These are phyloP conservation scores for Tetramitus jugosus DNA, from an alignment of 208 protist genomes.

Conservation along the genomic window DNA sequence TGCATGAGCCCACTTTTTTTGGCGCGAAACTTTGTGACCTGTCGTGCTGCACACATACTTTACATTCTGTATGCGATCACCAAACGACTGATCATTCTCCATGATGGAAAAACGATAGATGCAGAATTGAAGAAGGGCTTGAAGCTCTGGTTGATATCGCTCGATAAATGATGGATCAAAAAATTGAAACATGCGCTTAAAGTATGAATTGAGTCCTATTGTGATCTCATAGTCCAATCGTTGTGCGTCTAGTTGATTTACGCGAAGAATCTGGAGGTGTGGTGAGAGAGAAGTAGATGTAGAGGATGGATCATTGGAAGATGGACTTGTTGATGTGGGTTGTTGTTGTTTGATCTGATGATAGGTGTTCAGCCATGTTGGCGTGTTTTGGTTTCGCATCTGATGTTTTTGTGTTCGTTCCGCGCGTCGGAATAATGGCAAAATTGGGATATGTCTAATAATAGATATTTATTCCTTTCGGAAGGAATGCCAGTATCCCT, in stretches of 20 bases:
- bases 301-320: no score
- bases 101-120: conserved; percentile 20
- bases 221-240: conserved; percentile 7
- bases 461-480: no score
- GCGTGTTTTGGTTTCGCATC: no score
- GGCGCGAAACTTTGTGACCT: neutral
- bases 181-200: neutral
- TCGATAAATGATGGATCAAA: neutral
- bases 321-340: no score
- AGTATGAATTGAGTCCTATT: neutral
- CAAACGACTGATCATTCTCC: conserved; percentile 10
- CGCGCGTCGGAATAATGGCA: no score
- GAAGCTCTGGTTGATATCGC: neutral
- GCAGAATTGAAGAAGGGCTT: neutral
- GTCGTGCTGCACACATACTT: neutral
- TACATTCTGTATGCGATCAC: conserved; percentile 13
- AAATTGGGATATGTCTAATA: no score
- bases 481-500: no score
- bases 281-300: no score
- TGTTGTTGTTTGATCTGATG: no score
- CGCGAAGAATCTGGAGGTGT: neutral
- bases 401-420: no score
- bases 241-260: conserved; percentile 17
- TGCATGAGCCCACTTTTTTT: neutral
- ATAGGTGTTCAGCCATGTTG: no score